These are phyloP conservation scores for Saitozyma podzolica DNA, from an alignment of 768 basidiomycete species.

Conservation along the genomic window DNA sequence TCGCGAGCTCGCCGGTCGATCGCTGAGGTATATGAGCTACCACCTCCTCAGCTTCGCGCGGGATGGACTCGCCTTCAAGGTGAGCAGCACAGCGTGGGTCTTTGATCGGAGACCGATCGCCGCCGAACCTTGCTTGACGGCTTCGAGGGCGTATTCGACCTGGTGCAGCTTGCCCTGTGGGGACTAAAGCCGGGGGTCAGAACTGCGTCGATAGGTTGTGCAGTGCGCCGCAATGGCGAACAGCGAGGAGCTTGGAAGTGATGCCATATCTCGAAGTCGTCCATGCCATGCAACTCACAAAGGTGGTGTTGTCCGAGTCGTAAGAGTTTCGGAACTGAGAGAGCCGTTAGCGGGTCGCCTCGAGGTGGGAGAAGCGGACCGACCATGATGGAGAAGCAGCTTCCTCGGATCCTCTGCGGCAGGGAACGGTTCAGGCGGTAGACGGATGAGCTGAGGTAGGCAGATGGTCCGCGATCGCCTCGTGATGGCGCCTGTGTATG, in stretches of 20 bases:
- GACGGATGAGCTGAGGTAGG: too few relatives aligned
- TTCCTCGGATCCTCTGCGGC: too few relatives aligned
- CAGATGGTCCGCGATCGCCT: too few relatives aligned
- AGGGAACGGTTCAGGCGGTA: too few relatives aligned
- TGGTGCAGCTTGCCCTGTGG: constrained; percentile 96
- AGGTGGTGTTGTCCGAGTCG: constrained; percentile 90
- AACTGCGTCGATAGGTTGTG: not conserved
- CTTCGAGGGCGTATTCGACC: constrained; percentile 97
- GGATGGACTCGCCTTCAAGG: constrained; percentile 71
- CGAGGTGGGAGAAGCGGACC: not conserved
- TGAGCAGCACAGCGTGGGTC: constrained; percentile 88
- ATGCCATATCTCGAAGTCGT: not conserved
- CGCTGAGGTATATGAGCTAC: constrained; percentile 60
- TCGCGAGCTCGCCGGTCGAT: constrained; percentile 94
- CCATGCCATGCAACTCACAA: constrained; percentile 50
- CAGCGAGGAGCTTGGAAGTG: not conserved
- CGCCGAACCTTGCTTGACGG: constrained; percentile 99
- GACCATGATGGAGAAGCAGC: too few relatives aligned
- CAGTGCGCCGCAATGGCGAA: not conserved
- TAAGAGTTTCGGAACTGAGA: constrained; percentile 74
- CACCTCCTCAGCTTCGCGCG: not conserved
- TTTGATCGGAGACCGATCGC: constrained; percentile 93
- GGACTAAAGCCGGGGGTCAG: constrained; percentile 19
- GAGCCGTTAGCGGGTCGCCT: not conserved
- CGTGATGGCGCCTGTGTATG: too few relatives aligned